Conservation (phyloP, 495 filamentous ascomycete genomes). For the Aspergillus panamensis region DNA sequence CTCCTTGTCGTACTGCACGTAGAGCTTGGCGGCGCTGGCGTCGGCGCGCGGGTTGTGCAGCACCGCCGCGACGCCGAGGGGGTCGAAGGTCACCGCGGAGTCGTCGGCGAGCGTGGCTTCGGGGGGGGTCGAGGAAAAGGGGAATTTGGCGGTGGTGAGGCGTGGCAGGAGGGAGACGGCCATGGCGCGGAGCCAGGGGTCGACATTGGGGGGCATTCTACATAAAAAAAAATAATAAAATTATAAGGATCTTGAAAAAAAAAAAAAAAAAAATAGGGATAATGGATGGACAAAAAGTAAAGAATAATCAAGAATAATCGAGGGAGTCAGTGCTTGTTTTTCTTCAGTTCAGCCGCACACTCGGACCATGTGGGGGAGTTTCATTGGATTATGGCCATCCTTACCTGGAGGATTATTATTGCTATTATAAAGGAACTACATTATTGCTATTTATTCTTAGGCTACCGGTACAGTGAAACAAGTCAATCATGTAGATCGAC, state of each 20-base stretch:
- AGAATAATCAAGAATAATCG: too few species aligned
- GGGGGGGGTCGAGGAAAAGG: conserved; percentile 11
- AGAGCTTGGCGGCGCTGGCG: conserved; percentile 26
- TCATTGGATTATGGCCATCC: too few species aligned
- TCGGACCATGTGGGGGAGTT: too few species aligned
- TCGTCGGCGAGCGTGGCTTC: conserved; percentile 14
- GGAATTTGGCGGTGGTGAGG: conserved; percentile 13
- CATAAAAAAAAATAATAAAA: background rate
- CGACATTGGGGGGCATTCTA: background rate
- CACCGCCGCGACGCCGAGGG: conserved; percentile 31
- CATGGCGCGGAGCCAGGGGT: conserved; percentile 7
- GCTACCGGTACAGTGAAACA: too few species aligned
- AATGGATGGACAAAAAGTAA: background rate
- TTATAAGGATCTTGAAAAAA: background rate
- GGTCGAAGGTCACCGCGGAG: conserved; percentile 28
- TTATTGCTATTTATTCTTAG: too few species aligned
- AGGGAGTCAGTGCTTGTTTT: too few species aligned
- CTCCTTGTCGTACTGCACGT: conserved; percentile 28
- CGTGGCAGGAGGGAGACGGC: conserved; percentile 1
- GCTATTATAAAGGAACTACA: too few species aligned
- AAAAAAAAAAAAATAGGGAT: background rate
- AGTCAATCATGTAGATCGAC: too few species aligned
- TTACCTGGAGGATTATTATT: too few species aligned
- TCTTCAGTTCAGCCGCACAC: too few species aligned
- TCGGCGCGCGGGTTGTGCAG: conserved; percentile 30